Evolutionary conservation across 345 rosid species (phyloP).

Genomic region (Adansonia digitata): DNA sequence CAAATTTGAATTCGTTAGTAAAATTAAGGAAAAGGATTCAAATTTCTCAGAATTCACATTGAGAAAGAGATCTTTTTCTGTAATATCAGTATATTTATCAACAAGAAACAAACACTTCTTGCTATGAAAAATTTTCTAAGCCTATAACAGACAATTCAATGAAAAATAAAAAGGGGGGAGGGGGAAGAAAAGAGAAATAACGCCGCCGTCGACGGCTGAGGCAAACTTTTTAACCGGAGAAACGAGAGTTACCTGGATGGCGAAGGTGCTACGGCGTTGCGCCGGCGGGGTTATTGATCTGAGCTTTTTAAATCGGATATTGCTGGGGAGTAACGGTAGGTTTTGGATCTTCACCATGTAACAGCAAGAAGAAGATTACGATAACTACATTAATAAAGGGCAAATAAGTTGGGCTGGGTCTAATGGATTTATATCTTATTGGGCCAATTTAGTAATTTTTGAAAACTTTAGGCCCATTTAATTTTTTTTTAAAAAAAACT

Average conservation of each 20-base stretch:
- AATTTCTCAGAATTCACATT: not conserved
- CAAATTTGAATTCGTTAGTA: too few species aligned
- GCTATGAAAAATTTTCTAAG: not conserved
- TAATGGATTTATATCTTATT: not conserved
- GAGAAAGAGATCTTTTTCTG: not conserved
- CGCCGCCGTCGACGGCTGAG: not conserved
- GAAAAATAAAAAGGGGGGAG: not conserved
- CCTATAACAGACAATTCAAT: not conserved
- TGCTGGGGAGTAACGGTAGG: not conserved
- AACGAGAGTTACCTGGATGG: not conserved
- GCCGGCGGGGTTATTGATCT: not conserved
- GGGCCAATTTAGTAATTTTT: not conserved
- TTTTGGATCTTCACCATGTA: not conserved
- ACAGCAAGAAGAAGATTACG: not conserved
- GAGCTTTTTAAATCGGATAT: not conserved
- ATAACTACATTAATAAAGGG: not conserved
- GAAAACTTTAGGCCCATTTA: too few species aligned
- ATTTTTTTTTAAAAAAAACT: too few species aligned
- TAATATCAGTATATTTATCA: not conserved
- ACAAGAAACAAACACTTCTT: not conserved
- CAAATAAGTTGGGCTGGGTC: not conserved
- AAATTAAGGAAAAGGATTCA: too few species aligned
- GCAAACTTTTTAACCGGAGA: not conserved
- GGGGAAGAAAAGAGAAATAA: not conserved
- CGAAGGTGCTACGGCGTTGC: not conserved